Percentiles rank a stretch among this genome's conserved stretches.
phyloP scores from a whole-genome alignment of 345 rosid genomes.

The Euphorbia pulcherrima region DNA sequence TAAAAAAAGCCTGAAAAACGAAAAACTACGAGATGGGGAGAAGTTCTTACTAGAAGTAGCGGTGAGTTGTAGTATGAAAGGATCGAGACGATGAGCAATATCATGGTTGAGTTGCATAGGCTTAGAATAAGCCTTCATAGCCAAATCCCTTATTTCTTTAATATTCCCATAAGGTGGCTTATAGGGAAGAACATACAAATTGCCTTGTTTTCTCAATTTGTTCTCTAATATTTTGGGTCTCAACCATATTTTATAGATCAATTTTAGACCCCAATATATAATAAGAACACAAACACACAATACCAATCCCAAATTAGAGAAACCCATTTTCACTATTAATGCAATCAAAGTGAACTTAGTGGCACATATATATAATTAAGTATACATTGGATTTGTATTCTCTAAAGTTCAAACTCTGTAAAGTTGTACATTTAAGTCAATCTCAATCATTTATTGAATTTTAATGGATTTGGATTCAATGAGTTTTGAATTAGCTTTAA shows the following conservation, averaged over 20 bases:
- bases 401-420: no score
- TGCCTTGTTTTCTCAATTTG: constrained; percentile 25
- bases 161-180: constrained; percentile 19
- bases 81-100: constrained; percentile 23
- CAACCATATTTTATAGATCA: constrained; percentile 24
- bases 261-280: constrained; percentile 14
- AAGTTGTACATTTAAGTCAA: no score
- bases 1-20: background rate
- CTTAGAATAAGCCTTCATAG: constrained; percentile 7
- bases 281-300: background rate
- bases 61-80: constrained; percentile 22
- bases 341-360: no score
- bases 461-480: no score
- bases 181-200: constrained; percentile 20
- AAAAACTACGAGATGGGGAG: background rate
- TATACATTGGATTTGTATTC: no score
- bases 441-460: no score
- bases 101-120: constrained; percentile 19
- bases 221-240: constrained; percentile 27
- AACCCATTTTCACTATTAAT: background rate
- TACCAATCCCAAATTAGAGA: background rate
- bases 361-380: no score
- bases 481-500: no score
- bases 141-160: constrained; percentile 23
- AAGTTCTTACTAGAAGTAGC: constrained; percentile 6